Evolutionary conservation across 345 rosid species (phyloP), one percentile per base, ranked within the genome.

Genomic region (Eucalyptus leucophloia): DNA sequence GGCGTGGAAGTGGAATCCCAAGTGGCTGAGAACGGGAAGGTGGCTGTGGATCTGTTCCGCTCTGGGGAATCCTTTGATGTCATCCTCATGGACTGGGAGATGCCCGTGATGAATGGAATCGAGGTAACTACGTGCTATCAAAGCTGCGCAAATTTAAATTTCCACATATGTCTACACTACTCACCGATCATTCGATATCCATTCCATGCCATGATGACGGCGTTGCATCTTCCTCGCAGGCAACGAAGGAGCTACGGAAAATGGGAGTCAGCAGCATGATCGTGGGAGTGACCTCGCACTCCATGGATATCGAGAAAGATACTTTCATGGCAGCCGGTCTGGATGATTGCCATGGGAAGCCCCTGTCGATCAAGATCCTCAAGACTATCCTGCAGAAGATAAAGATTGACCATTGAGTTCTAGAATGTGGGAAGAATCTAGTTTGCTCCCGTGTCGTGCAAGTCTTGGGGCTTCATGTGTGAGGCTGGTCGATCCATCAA

Each of bases 41-140:
- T 90, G 87, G 96, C 92, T 2, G 91, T 93, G 37, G 92, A 94
- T 47, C 87, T 95, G 65, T 92, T 62, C 51, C 56, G 3, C 26
- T 7, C 62, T 9, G 93, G 94, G 0, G 91, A 88, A 58, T 83
- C 88, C 34, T 93, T 91, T 62, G 62, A 93, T 44, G 89, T 93
- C 67, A 91, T 94, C 58, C 89, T 95, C 19, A 93, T 94, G 91
- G 95, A 93, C 50, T 47, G 90, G 82, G 92, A 93, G 23, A 92
- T 94, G 93, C 95, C 95, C 4, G 40, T 95, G 19, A 91, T 92
- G 95, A 88, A 93, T 86, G 94, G 96, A 7, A 69, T 15, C 28
- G 51, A 91, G 94, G 96, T 93, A 92, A 56, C 34, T 49, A 21
- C 42, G 24, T 11, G 16, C 53, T 54, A 11, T 18, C 10, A 5